Percentiles rank a stretch among this genome's conserved stretches.
Conservation (phyloP, 805 yeast genomes). For the Kluyveromyces wickerhamii region DNA sequence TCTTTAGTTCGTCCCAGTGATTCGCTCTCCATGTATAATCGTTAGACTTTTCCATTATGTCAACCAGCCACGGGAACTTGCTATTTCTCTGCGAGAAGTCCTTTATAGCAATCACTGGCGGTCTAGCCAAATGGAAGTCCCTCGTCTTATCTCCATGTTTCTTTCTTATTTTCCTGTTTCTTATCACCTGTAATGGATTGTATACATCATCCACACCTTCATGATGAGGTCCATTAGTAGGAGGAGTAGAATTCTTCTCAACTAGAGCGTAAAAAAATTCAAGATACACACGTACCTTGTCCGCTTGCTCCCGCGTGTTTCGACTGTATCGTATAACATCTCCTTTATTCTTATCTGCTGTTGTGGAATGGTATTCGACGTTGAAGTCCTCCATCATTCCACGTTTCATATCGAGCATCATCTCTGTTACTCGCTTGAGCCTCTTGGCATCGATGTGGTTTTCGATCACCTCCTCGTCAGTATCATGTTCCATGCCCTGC, state of each 20-base stretch:
- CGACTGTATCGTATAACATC: neutral
- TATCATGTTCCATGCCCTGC: too few species aligned
- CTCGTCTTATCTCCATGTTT: conserved; percentile 39
- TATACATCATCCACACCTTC: conserved; percentile 58
- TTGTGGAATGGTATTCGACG: conserved; percentile 5
- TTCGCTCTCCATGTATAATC: conserved; percentile 47
- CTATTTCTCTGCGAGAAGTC: conserved; percentile 47
- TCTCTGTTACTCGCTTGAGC: conserved; percentile 13
- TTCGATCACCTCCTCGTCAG: too few species aligned
- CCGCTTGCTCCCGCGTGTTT: conserved; percentile 24
- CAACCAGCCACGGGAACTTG: conserved; percentile 57
- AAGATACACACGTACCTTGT: conserved; percentile 29
- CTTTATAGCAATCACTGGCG: conserved; percentile 50
- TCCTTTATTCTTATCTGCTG: neutral
- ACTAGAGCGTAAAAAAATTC: conserved; percentile 43
- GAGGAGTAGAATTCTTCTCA: conserved; percentile 33
- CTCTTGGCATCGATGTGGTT: too few species aligned
- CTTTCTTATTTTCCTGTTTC: conserved; percentile 57
- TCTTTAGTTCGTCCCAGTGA: conserved; percentile 27
- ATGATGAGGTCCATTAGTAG: conserved; percentile 20
- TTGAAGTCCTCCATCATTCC: conserved; percentile 29
- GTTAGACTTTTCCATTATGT: conserved; percentile 46
- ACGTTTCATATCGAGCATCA: conserved; percentile 21
- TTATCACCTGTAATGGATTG: conserved; percentile 75
- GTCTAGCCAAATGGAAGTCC: conserved; percentile 36